Base-by-base conservation (phyloP, 2,329 filamentous ascomycete genomes). In the Tricladium varicosporioides region DNA sequence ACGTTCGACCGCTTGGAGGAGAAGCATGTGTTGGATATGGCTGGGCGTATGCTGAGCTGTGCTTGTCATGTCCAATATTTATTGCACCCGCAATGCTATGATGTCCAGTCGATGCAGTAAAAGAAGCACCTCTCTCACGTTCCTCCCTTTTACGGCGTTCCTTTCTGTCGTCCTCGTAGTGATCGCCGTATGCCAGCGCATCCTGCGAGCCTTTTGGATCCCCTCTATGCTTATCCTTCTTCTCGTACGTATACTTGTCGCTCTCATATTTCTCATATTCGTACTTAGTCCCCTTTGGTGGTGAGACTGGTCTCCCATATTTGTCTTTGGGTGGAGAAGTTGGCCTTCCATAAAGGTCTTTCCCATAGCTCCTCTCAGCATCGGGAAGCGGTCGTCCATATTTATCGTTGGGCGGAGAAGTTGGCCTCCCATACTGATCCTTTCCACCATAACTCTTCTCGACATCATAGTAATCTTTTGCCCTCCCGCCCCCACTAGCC, bases 201-300 rank as follows among this genome's bases (percentile, higher is more conserved):
- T 40, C 36, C n/a, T 10, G 36, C 3, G 36, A 40, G n/a, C 33
- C 48, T 45, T 49, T 50, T 52, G 66, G 58, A 54, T 64, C 45
- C n/a, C 19, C 40, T 31, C 42, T 36, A 19, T 15, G 4, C 4
- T 11, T 16, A 44, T 45, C 27, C 42, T 53, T 53, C 42, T 53
- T 53, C 49, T 63, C 64, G 49, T 69, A 66, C 40, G 65, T 65
- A 40, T 72, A 69, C 18, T 69, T 67, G 5, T 69, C 68, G 11
- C n/a, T 32, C 18, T 55, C 49, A 53, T 52, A 56, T 42, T 48
- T 45, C 31, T 14, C 22, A 27, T 27, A n/a, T 40, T 40, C 36
- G 36, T 40, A 44, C 13, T 15, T n/a, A 4, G 13, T 16, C 3
- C 47, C 13, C 5, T 36, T 18, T 5, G 55, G 53, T 7, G 54